Percentiles rank a stretch among this genome's conserved stretches.
These are phyloP conservation scores for Aspergillus fijiensis DNA, from an alignment of 2,329 filamentous ascomycete genomes.

Conservation along the genomic window DNA sequence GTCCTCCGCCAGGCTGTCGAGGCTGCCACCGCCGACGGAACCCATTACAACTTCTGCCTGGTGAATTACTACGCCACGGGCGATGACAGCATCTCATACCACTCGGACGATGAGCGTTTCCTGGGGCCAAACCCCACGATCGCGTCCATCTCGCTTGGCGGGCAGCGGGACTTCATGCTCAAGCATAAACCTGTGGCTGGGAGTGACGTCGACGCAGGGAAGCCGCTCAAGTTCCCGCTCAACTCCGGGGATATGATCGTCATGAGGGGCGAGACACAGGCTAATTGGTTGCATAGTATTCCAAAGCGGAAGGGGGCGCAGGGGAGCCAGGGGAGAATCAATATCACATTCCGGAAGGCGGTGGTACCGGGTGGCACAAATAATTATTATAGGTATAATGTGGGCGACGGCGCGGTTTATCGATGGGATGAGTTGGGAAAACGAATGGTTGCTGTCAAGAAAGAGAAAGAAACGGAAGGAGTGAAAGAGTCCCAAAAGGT, in stretches of 20 bases:
- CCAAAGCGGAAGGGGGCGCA: slow-evolving; percentile 68
- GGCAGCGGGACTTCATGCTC: slow-evolving; percentile 71
- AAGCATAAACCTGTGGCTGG: slow-evolving; percentile 66
- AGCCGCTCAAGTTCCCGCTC: slow-evolving; percentile 54
- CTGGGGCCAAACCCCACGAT: slow-evolving; percentile 69
- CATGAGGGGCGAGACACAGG: slow-evolving; percentile 74
- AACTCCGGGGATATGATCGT: slow-evolving; percentile 74
- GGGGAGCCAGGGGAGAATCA: slow-evolving; percentile 66
- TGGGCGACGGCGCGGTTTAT: slow-evolving; percentile 67
- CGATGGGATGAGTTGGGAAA: slow-evolving; percentile 59
- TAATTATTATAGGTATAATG: slow-evolving; percentile 84
- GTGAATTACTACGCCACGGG: slow-evolving; percentile 83
- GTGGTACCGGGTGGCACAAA: slow-evolving; percentile 71
- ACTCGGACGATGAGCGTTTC: slow-evolving; percentile 78
- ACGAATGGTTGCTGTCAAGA: slow-evolving; percentile 20
- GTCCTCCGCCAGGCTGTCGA: slow-evolving; percentile 63
- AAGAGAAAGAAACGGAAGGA: background rate
- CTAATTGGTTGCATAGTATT: slow-evolving; percentile 74
- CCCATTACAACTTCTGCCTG: slow-evolving; percentile 73
- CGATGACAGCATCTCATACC: slow-evolving; percentile 73
- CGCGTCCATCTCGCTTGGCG: slow-evolving; percentile 72
- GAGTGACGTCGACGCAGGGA: slow-evolving; percentile 32
- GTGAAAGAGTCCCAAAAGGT: background rate
- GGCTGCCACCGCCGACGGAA: slow-evolving; percentile 55
- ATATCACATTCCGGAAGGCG: slow-evolving; percentile 75